These are phyloP conservation scores for Monosporascus sp. DNA, from an alignment of 2,329 filamentous ascomycete species.

Conservation along the genomic window DNA sequence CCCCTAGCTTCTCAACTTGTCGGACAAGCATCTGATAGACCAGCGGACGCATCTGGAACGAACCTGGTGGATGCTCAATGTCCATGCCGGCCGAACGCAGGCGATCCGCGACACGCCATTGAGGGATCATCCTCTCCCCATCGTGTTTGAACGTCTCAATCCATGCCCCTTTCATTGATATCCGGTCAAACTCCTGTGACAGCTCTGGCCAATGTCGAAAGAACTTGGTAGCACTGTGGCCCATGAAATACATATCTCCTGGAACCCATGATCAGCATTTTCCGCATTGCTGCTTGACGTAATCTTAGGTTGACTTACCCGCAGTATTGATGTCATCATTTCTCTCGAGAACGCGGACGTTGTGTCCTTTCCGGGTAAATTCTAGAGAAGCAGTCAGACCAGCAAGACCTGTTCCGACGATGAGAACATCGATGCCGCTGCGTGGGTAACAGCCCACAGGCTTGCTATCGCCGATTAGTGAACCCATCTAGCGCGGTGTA, in stretches of 20 bases:
- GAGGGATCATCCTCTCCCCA: slow-evolving; percentile 42
- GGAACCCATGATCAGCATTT: slow-evolving; percentile 1
- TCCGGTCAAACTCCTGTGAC: slow-evolving; percentile 42
- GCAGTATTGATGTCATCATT: slow-evolving; percentile 45
- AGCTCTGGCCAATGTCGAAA: slow-evolving; percentile 52
- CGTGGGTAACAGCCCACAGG: slow-evolving; percentile 47
- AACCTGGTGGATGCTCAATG: slow-evolving; percentile 43
- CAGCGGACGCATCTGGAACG: slow-evolving; percentile 51
- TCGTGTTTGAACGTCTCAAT: slow-evolving; percentile 51
- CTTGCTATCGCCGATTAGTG: slow-evolving; percentile 32
- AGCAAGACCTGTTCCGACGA: slow-evolving; percentile 53
- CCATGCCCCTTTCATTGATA: slow-evolving; percentile 49
- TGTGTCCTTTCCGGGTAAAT: slow-evolving; percentile 54
- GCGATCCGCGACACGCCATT: slow-evolving; percentile 44
- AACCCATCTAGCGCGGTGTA: slow-evolving; percentile 17
- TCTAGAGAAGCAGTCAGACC: slow-evolving; percentile 58
- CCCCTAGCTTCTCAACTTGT: slow-evolving; percentile 41
- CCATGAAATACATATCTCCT: slow-evolving; percentile 59
- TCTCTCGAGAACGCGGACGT: slow-evolving; percentile 42
- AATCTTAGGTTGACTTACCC: slow-evolving; percentile 29
- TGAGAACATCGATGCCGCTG: slow-evolving; percentile 43
- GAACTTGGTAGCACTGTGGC: slow-evolving; percentile 48
- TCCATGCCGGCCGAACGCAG: slow-evolving; percentile 33
- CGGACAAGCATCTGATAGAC: slow-evolving; percentile 51
- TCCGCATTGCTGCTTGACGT: neutral